Conservation (phyloP, 2,329 filamentous ascomycete species). For the Epichloe scottii region DNA sequence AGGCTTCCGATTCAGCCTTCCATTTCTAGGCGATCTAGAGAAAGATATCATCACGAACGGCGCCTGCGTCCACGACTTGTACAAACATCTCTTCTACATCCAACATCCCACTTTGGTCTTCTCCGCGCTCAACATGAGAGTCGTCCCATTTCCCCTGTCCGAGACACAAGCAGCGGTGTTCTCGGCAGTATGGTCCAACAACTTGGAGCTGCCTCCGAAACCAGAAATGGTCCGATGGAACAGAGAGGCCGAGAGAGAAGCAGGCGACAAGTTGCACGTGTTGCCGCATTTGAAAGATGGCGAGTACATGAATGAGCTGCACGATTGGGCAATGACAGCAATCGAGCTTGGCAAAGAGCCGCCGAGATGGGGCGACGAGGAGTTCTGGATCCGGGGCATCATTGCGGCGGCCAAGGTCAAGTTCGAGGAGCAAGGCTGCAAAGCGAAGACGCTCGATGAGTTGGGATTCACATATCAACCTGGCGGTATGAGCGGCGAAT, state of each 20-base stretch:
- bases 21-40: conserved; percentile 46
- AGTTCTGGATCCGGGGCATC: conserved; percentile 59
- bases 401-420: conserved; percentile 58
- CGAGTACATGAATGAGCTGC: conserved; percentile 55
- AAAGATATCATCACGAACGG: conserved; percentile 53
- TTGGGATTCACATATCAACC: conserved; percentile 53
- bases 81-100: conserved; percentile 68
- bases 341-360: conserved; percentile 50
- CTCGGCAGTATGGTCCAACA: conserved; percentile 63
- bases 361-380: conserved; percentile 56
- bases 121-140: conserved; percentile 60
- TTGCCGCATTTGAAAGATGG: conserved; percentile 37
- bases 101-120: conserved; percentile 69
- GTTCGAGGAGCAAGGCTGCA: conserved; percentile 55
- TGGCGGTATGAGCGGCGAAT: no score
- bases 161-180: conserved; percentile 71
- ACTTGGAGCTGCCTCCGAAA: conserved; percentile 48
- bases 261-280: conserved; percentile 19
- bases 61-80: conserved; percentile 56
- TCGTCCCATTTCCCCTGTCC: conserved; percentile 77
- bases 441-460: conserved; percentile 54
- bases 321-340: conserved; percentile 45
- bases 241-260: conserved; percentile 38
- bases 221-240: conserved; percentile 62
- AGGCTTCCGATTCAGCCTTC: conserved; percentile 76